These are phyloP conservation scores for Bipolaris victoriae DNA, from an alignment of 2,329 filamentous ascomycete genomes.

Conservation along the genomic window DNA sequence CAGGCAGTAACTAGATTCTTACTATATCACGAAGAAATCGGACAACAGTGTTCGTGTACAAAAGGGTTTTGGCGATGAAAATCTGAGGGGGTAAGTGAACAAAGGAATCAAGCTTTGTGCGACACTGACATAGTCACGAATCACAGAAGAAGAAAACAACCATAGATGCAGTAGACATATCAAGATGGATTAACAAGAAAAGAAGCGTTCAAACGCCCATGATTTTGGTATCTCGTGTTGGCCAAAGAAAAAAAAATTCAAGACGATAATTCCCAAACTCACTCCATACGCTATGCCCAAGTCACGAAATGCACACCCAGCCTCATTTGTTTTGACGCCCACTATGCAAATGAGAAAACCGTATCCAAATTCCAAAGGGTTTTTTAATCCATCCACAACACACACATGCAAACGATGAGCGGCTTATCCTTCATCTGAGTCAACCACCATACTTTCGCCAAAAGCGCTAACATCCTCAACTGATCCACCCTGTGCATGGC, in stretches of 20 bases:
- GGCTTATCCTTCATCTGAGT: constrained; percentile 55
- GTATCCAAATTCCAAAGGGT: not conserved
- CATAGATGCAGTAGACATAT: not conserved
- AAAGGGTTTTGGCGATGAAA: no score
- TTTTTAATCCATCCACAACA: not conserved
- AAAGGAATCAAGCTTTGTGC: no score
- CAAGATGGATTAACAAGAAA: not conserved
- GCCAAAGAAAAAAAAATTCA: not conserved
- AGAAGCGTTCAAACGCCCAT: not conserved
- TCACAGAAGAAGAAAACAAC: not conserved
- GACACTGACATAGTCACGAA: no score
- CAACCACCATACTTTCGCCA: constrained; percentile 61
- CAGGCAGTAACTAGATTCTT: no score
- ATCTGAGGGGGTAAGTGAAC: no score
- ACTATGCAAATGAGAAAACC: not conserved
- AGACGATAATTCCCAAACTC: not conserved
- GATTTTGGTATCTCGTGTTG: not conserved
- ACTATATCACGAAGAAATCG: no score
- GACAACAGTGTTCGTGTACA: no score
- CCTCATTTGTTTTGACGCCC: not conserved
- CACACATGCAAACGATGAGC: not conserved
- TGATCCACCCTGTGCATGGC: constrained; percentile 54
- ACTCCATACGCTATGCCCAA: constrained; percentile 12
- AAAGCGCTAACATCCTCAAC: constrained; percentile 48
- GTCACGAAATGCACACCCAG: not conserved